Conservation (phyloP, 2,329 filamentous ascomycete species). For the Trichoderma brevicompactum region DNA sequence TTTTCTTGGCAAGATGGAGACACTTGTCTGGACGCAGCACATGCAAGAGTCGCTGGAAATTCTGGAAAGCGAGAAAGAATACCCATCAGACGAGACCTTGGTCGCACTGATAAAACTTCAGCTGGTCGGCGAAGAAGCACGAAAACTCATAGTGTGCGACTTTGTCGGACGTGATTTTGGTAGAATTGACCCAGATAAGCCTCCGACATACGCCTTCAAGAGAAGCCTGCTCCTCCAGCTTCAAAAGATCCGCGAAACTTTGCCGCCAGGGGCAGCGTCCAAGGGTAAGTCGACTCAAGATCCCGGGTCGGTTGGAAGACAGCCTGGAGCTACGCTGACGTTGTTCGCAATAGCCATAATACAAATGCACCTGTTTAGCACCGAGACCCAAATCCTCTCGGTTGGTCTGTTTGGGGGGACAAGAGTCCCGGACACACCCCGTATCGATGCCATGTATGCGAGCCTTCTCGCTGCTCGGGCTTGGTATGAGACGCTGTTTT, state of each 20-base stretch:
- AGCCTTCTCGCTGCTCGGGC: conserved; percentile 42
- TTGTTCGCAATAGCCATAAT: conserved; percentile 37
- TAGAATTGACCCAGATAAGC: conserved; percentile 35
- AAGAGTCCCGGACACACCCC: conserved; percentile 39
- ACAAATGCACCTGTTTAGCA: conserved; percentile 38
- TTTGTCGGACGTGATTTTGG: conserved; percentile 39
- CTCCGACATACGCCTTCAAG: conserved; percentile 43
- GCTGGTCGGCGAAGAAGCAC: conserved; percentile 47
- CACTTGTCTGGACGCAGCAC: conserved; percentile 60
- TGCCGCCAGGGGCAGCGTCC: conserved; percentile 35
- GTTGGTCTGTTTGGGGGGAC: conserved; percentile 41
- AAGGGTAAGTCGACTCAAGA: conserved; percentile 36
- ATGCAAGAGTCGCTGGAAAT: conserved; percentile 60
- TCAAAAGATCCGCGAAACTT: conserved; percentile 35
- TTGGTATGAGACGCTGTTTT: conserved; percentile 46
- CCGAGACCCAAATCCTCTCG: conserved; percentile 42
- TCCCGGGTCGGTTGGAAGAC: not conserved
- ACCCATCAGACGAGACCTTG: conserved; percentile 55
- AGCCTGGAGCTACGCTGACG: not conserved
- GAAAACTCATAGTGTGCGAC: conserved; percentile 40
- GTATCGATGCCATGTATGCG: conserved; percentile 44
- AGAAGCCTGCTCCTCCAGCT: conserved; percentile 39
- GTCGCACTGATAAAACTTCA: conserved; percentile 44
- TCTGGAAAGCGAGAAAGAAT: conserved; percentile 52
- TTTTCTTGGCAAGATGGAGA: conserved; percentile 53